Percentiles rank a stretch among this genome's conserved stretches.
These are phyloP conservation scores for Verticillium zaregamsianum DNA, from an alignment of 2,329 filamentous ascomycete species.

Conservation along the genomic window DNA sequence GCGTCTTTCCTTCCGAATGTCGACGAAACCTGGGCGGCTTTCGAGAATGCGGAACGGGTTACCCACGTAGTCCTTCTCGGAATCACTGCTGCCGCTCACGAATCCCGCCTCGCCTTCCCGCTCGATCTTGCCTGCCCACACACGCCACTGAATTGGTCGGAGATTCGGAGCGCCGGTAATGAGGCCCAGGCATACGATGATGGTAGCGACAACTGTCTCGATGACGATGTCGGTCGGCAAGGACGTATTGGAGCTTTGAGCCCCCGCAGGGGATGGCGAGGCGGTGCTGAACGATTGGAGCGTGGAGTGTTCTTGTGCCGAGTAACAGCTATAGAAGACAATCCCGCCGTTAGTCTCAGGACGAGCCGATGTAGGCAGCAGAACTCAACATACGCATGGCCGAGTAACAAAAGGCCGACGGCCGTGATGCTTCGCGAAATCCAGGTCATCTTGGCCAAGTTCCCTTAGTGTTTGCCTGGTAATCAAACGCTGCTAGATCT, in stretches of 20 bases:
- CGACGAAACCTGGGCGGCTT: constrained; percentile 77
- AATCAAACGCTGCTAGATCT: not conserved
- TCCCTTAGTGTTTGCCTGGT: not conserved
- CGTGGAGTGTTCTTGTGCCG: constrained; percentile 84
- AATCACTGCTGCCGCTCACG: constrained; percentile 53
- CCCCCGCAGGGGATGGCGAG: constrained; percentile 38
- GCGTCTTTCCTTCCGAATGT: constrained; percentile 76
- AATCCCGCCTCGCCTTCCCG: constrained; percentile 63
- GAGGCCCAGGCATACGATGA: constrained; percentile 79
- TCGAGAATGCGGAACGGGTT: constrained; percentile 81
- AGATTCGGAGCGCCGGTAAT: constrained; percentile 73
- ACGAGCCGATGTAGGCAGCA: not conserved
- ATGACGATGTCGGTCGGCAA: constrained; percentile 84
- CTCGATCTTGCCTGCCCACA: constrained; percentile 82
- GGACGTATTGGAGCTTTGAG: constrained; percentile 35
- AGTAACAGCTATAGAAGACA: constrained; percentile 71
- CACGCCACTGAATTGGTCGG: constrained; percentile 78
- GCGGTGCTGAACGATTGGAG: constrained; percentile 57
- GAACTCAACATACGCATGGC: constrained; percentile 70
- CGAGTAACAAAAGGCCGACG: constrained; percentile 72
- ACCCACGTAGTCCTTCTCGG: constrained; percentile 65
- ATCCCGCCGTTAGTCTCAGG: constrained; percentile 2
- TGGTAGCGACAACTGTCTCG: constrained; percentile 76
- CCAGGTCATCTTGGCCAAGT: constrained; percentile 56
- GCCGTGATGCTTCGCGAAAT: constrained; percentile 66